Evolutionary conservation across 1,284 basidiomycete genomes (phyloP).

Genomic region (Leucoagaricus sp.): DNA sequence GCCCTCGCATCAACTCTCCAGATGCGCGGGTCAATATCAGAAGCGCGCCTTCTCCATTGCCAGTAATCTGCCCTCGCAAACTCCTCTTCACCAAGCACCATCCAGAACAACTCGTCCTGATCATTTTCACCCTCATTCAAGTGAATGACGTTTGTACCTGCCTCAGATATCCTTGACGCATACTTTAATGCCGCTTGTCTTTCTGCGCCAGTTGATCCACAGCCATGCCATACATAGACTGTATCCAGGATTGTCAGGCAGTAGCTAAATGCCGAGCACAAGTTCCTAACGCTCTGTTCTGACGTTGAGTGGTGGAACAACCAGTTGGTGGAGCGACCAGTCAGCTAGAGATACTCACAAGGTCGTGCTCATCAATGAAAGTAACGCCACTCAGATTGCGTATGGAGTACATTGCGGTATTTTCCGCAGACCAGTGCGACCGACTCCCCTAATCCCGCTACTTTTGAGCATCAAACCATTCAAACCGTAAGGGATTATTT

Average conservation of each 20-base stretch:
- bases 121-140: conserved; percentile 61
- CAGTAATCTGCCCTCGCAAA: conserved; percentile 80
- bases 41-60: conserved; percentile 57
- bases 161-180: conserved; percentile 46
- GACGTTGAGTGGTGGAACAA: background rate
- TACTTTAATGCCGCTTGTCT: conserved; percentile 62
- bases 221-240: conserved; percentile 78
- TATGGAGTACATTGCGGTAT: conserved; percentile 77
- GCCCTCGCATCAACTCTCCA: conserved; percentile 56
- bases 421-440: conserved; percentile 73
- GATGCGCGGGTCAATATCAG: conserved; percentile 45
- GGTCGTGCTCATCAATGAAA: conserved; percentile 71
- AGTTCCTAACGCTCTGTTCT: conserved; percentile 57
- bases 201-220: conserved; percentile 61
- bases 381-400: conserved; percentile 51
- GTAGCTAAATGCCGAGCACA: conserved; percentile 81
- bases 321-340: too few species aligned
- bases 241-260: conserved; percentile 69
- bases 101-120: conserved; percentile 79
- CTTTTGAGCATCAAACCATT: background rate
- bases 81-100: conserved; percentile 71
- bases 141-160: conserved; percentile 46
- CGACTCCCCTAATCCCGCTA: conserved; percentile 55
- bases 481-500: too few species aligned
- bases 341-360: conserved; percentile 47